Conservation (phyloP, 2,329 filamentous ascomycete species). For the Aspergillus quadricinctus region DNA sequence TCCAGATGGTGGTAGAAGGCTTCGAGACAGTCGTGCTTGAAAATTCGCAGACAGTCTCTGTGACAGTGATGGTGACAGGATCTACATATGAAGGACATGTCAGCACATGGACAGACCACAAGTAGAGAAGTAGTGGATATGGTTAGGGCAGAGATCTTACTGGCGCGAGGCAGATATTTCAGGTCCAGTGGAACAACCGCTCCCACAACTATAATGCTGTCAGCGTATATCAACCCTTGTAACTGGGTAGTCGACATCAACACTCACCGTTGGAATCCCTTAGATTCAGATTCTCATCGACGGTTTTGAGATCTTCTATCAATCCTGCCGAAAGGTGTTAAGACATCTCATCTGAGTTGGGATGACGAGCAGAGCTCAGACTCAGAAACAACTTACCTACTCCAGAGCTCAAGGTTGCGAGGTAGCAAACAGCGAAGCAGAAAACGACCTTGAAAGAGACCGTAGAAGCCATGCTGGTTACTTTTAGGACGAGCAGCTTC, state of each 20-base stretch:
- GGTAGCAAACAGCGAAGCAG: conserved; percentile 18
- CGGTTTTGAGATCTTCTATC: background rate
- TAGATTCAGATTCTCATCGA: background rate
- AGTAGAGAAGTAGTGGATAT: conserved; percentile 4
- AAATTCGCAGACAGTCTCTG: conserved; percentile 17
- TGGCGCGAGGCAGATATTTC: background rate
- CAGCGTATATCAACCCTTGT: background rate
- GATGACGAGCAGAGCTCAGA: background rate
- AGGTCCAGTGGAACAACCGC: background rate
- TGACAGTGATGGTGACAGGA: conserved; percentile 17
- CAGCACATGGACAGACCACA: background rate
- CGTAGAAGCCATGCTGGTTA: conserved; percentile 6
- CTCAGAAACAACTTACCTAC: conserved; percentile 15
- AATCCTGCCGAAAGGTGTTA: background rate
- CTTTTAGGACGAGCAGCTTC: background rate
- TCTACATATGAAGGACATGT: background rate
- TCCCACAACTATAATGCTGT: background rate
- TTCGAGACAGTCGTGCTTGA: background rate
- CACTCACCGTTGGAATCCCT: background rate
- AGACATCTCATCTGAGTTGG: background rate
- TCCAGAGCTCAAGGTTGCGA: conserved; percentile 12
- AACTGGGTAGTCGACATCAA: background rate
- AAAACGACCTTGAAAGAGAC: conserved; percentile 15
- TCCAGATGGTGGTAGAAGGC: background rate
- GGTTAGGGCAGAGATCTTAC: background rate